Conservation (phyloP, 805 yeast genomes). For the Candida ortonii region DNA sequence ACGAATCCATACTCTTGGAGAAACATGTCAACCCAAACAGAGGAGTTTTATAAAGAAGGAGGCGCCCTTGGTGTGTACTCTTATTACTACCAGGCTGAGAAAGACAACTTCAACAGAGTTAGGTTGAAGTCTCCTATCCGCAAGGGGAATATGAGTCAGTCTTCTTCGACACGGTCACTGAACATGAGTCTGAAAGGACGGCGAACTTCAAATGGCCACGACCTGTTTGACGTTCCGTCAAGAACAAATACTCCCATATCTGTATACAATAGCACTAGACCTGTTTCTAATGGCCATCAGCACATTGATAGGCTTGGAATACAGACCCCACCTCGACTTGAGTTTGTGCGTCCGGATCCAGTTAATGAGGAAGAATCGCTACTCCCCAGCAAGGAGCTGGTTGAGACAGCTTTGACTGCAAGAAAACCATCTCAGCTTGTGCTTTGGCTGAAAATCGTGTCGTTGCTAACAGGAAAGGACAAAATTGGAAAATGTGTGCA, state of each 20-base stretch:
- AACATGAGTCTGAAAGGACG: too few relatives aligned
- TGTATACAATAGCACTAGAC: too few relatives aligned
- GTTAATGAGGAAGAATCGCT: conserved; percentile 17
- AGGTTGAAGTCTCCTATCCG: conserved; percentile 19
- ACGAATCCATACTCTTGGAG: too few relatives aligned
- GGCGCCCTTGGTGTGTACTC: conserved; percentile 32
- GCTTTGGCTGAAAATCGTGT: conserved; percentile 51
- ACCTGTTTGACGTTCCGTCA: too few relatives aligned
- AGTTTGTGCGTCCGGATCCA: conserved; percentile 18
- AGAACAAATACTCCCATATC: conserved; percentile 19
- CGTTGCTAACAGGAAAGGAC: conserved; percentile 65
- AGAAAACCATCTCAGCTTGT: conserved; percentile 16
- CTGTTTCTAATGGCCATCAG: conserved; percentile 2
- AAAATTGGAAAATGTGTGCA: conserved; percentile 64
- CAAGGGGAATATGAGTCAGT: conserved; percentile 3
- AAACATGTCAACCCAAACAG: too few relatives aligned
- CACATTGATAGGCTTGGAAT: neutral
- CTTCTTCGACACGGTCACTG: conserved; percentile 3
- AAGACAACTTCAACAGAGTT: conserved; percentile 13
- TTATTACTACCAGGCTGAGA: conserved; percentile 20
- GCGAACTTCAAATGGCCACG: too few relatives aligned
- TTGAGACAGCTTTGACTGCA: conserved; percentile 12
- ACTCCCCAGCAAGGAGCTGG: conserved; percentile 16
- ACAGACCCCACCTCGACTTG: conserved; percentile 13
- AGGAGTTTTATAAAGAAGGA: conserved; percentile 24